These are phyloP conservation scores for Hypoxylon fuscum DNA, from an alignment of 495 filamentous ascomycete species.

Conservation along the genomic window DNA sequence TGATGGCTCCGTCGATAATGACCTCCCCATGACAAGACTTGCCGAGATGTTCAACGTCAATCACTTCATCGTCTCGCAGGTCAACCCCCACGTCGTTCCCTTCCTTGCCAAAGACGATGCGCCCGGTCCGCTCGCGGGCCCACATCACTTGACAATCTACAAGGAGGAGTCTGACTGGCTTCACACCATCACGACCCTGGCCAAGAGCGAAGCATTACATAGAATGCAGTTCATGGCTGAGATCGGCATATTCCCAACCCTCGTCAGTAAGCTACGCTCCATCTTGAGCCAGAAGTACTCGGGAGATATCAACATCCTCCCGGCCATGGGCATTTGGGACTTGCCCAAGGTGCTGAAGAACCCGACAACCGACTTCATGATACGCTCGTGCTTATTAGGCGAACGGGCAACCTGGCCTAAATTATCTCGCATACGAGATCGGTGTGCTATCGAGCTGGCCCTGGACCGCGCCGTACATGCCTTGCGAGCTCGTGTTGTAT, in stretches of 20 bases:
- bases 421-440: slow-evolving; percentile 80
- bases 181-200: slow-evolving; percentile 73
- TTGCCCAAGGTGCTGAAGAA: slow-evolving; percentile 83
- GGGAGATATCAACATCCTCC: slow-evolving; percentile 95
- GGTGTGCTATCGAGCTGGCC: slow-evolving; percentile 85
- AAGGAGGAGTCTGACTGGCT: slow-evolving; percentile 64
- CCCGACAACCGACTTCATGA: slow-evolving; percentile 90
- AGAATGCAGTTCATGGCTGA: slow-evolving; percentile 84
- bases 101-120: slow-evolving; percentile 80
- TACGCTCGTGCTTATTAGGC: slow-evolving; percentile 74
- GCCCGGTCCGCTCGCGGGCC: slow-evolving; percentile 50
- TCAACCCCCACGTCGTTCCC: slow-evolving; percentile 92
- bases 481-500: slow-evolving; percentile 78
- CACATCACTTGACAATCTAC: slow-evolving; percentile 50
- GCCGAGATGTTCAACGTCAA: slow-evolving; percentile 99
- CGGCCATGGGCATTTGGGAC: slow-evolving; percentile 76
- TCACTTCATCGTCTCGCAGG: slow-evolving; percentile 96
- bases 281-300: slow-evolving; percentile 90
- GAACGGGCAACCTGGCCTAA: slow-evolving; percentile 93
- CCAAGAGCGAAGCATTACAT: slow-evolving; percentile 82
- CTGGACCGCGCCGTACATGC: slow-evolving; percentile 83
- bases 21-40: slow-evolving; percentile 89
- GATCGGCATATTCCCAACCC: slow-evolving; percentile 81
- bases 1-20: slow-evolving; percentile 93
- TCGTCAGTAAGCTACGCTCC: slow-evolving; percentile 78